Base-by-base conservation (phyloP, 2,329 filamentous ascomycete genomes). In the Myriosclerotinia duriaeana region DNA sequence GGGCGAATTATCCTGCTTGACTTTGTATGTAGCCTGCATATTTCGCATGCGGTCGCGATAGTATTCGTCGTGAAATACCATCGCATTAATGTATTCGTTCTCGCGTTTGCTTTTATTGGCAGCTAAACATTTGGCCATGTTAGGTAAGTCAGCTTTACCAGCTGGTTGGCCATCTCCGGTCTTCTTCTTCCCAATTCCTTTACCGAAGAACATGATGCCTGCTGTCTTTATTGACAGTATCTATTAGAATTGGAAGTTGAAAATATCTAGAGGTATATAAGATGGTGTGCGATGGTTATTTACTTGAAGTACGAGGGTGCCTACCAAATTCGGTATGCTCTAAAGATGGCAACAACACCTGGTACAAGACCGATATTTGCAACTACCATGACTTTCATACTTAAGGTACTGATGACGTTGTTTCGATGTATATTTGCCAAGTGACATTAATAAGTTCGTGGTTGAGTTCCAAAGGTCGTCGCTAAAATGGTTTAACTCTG, bases 11-110 rank as follows among this genome's bases (percentile, higher is more conserved):
- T 60, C 58, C 9, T 38, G 30, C n/a, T 38, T 50, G 30, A 60
- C 58, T 36, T 60, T 60, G 44, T 60, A 60, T 20, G 58, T 60
- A 2, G 58, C 58, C 58, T 60, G 58, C 1, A 60, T 60, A 6
- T 60, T 60, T 38, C 58, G 44, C 44, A 60, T 17, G 14, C 58
- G 58, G 12, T 60, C 58, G 8, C 58, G 58, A 38, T 60, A 60
- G 44, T 60, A 60, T 12, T 60, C 58, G 9, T 60, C 58, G 11
- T 60, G 20, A 26, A 60, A 60, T 9, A 11, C 1, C 58, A 60
- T 60, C 5, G 20, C 30, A 20, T 60, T 60, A 7, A 60, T 60
- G 6, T 50, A n/a, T 36, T 38, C 58, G 14, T 60, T 60, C 7
- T 60, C 58, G 14, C 44, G 58, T 50, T 50, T 60, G 58, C 44